phyloP scores from a whole-genome alignment of 352 stramenopile species.

The Pythium periplocum region DNA sequence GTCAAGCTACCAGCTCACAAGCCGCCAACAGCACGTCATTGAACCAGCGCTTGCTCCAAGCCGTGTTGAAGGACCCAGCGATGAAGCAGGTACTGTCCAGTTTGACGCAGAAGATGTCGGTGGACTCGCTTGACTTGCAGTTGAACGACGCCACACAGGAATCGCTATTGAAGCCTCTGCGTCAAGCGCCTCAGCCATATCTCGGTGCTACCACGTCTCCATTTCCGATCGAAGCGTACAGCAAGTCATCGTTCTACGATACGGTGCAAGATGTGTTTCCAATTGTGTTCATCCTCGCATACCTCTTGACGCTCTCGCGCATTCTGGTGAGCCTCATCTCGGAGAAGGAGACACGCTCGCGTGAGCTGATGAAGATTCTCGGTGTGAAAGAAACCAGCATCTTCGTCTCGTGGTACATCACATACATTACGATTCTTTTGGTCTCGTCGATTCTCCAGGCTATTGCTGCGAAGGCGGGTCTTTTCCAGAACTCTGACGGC shows the following conservation, averaged over 20 bases:
- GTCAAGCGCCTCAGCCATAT: constrained; percentile 18
- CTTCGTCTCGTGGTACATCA: constrained; percentile 74
- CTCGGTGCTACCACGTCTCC: constrained; percentile 7
- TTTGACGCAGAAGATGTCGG: neutral
- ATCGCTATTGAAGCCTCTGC: constrained; percentile 12
- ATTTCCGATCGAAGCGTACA: constrained; percentile 18
- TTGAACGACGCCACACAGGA: constrained; percentile 6
- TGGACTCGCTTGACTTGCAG: constrained; percentile 1
- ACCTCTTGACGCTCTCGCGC: constrained; percentile 58
- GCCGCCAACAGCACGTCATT: constrained; percentile 11
- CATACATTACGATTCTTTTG: constrained; percentile 80
- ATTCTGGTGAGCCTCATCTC: constrained; percentile 64
- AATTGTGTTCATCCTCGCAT: constrained; percentile 78
- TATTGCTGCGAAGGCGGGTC: constrained; percentile 26
- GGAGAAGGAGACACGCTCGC: constrained; percentile 73
- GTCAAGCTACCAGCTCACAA: constrained; percentile 13
- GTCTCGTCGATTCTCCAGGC: constrained; percentile 52
- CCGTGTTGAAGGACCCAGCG: constrained; percentile 14
- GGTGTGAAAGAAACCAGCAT: constrained; percentile 79
- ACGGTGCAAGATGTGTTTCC: constrained; percentile 31
- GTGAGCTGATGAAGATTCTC: constrained; percentile 82
- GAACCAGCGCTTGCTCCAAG: constrained; percentile 16
- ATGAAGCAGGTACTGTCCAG: neutral
- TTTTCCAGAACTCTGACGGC: constrained; percentile 17
- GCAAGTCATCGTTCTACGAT: constrained; percentile 31